Evolutionary conservation across 345 rosid species (phyloP).

Genomic region (Anastatica hierochuntica): DNA sequence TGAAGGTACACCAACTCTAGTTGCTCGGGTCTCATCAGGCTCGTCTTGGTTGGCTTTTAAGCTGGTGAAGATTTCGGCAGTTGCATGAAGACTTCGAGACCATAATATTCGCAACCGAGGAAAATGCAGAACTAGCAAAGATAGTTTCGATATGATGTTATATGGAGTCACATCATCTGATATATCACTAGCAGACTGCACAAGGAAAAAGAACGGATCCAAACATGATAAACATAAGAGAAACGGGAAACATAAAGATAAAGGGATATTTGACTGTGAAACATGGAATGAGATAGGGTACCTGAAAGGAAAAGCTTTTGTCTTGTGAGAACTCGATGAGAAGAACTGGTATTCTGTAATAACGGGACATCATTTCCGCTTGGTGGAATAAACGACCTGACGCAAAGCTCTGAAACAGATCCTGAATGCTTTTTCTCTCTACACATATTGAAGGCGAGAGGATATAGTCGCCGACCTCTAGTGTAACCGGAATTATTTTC

Average conservation of each 20-base stretch:
- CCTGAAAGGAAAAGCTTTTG: constrained; percentile 99
- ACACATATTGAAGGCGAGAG: constrained; percentile 82
- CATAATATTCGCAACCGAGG: constrained; percentile 85
- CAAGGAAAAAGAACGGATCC: not conserved
- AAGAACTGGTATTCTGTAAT: constrained; percentile 90
- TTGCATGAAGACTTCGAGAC: constrained; percentile 96
- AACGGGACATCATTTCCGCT: constrained; percentile 85
- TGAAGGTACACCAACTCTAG: constrained; percentile 87
- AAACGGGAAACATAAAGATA: not conserved
- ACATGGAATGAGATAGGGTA: constrained; percentile 17
- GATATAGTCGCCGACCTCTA: constrained; percentile 94
- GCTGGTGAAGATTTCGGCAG: constrained; percentile 80
- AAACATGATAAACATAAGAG: not conserved
- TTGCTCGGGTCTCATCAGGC: constrained; percentile 74
- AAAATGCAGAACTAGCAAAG: constrained; percentile 81
- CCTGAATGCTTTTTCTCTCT: constrained; percentile 92
- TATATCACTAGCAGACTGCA: constrained; percentile 89
- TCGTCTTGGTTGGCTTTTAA: constrained; percentile 93
- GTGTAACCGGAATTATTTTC: constrained; percentile 78
- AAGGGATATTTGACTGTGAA: not conserved
- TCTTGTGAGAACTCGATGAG: constrained; percentile 95
- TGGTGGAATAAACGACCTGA: constrained; percentile 93
- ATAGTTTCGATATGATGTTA: constrained; percentile 83
- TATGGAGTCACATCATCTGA: constrained; percentile 93
- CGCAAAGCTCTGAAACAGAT: constrained; percentile 88